Base-by-base conservation (phyloP, 208 protist species). In the Tritrichomonas musculus region DNA sequence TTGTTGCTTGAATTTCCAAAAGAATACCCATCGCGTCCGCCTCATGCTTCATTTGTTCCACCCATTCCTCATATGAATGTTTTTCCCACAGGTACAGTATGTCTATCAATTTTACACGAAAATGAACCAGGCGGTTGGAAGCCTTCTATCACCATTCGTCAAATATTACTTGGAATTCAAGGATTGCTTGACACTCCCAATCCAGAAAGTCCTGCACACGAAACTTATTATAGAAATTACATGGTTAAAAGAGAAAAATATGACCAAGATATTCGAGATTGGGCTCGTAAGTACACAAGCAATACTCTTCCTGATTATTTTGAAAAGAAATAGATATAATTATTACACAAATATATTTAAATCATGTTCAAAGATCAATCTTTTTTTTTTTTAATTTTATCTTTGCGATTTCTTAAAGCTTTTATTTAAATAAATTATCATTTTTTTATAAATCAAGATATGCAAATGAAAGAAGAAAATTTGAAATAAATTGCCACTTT, bases 41-140 rank as follows among this genome's bases (percentile, higher is more conserved):
- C 73, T 33, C 14, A 53, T 33, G 73, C 73, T 33, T 53, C 22
- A 84, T 84, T 84, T 30, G 73, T 47, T 11, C 73, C 73, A 53
- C 33, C 39, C 11, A 25, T 84, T 53, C 73, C 73, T 33, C 73
- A 84, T 84, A 8, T 84, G 13, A 84, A 84, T 53, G 73, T 84
- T n/a, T 84, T 84, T 53, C 73, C 73, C 49, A 53, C 73, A 33
- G 73, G 73, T 53, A 84, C 27, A n/a, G 73, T 84, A n/a, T 84
- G 73, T 25, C 25, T 84, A 49, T 84, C 73, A 33, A 53, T 84
- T 84, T 44, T 84, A 27, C 27, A 33, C 27, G 73, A 84, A 39
- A n/a, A 69, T 25, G 64, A 69, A 69, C 53, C 53, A 60, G 53
- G 53, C 17, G 73, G 73, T 39, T 84, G 73, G 73, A 84, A 84